Evolutionary conservation across 257 asterid genomes (phyloP).

Genomic region (Anisodus acutangulus): DNA sequence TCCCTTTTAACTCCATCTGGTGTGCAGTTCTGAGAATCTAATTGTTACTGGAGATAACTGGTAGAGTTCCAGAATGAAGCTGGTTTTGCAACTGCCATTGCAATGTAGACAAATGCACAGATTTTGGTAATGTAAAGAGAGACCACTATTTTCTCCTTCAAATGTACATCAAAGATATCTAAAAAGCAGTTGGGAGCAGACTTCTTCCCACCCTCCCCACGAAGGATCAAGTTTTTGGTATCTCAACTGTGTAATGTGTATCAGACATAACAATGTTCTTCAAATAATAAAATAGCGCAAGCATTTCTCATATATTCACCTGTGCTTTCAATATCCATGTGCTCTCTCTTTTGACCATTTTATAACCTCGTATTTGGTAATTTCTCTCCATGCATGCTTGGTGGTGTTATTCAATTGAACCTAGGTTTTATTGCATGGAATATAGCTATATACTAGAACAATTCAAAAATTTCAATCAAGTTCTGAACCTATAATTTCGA

Average conservation of each 20-base stretch:
- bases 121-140: conserved; percentile 29
- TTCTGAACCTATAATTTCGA: background rate
- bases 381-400: background rate
- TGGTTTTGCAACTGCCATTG: background rate
- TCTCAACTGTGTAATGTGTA: conserved; percentile 11
- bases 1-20: background rate
- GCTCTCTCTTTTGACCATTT: background rate
- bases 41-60: background rate
- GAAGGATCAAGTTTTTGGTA: conserved; percentile 4
- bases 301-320: background rate
- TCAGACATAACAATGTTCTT: background rate
- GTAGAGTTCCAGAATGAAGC: background rate
- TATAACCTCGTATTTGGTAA: background rate
- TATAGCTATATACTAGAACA: background rate
- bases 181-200: background rate
- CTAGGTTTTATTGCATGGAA: background rate
- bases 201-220: background rate
- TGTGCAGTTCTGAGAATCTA: background rate
- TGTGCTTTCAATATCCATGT: background rate
- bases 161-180: conserved; percentile 26
- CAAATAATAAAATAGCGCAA: conserved; percentile 27
- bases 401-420: background rate
- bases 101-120: conserved; percentile 34
- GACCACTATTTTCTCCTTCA: background rate
- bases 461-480: background rate